Percentiles rank a stretch among this genome's conserved stretches.
Conservation (phyloP, 345 rosid genomes). For the Geranium brycei region DNA sequence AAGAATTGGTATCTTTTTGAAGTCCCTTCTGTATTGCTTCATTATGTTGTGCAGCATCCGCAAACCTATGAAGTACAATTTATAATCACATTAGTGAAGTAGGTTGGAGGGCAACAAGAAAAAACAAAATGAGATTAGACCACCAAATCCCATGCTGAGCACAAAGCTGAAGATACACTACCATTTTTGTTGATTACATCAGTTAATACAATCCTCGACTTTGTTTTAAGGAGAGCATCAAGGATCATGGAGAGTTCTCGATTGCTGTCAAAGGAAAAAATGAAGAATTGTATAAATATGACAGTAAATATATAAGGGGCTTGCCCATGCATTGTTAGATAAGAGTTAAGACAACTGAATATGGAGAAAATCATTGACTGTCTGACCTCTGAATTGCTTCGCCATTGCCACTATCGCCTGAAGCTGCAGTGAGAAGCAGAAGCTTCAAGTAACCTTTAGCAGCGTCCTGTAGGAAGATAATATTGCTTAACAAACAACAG, state of each 20-base stretch:
- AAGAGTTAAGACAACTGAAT: conserved; percentile 7
- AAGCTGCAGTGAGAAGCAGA: conserved; percentile 90
- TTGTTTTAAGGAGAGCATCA: conserved; percentile 95
- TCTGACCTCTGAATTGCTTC: conserved; percentile 90
- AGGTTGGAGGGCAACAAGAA: neutral
- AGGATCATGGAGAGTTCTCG: conserved; percentile 98
- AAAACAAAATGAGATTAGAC: conserved; percentile 11
- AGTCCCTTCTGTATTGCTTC: conserved; percentile 79
- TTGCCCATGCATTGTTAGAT: neutral
- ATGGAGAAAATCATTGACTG: conserved; percentile 10
- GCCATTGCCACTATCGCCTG: conserved; percentile 64
- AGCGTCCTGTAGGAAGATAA: conserved; percentile 52
- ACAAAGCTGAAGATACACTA: conserved; percentile 19
- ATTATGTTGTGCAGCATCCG: conserved; percentile 95
- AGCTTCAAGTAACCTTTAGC: conserved; percentile 89
- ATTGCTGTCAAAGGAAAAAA: conserved; percentile 49
- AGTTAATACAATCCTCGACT: conserved; percentile 60
- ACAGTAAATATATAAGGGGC: neutral
- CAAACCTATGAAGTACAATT: conserved; percentile 43
- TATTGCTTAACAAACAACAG: conserved; percentile 14
- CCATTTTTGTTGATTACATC: conserved; percentile 91
- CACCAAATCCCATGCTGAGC: conserved; percentile 7
- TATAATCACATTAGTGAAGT: neutral
- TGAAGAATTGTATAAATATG: conserved; percentile 12
- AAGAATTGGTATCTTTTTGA: conserved; percentile 90